Conservation (phyloP, 2,329 filamentous ascomycete genomes). For the Neophaeococcomyces mojaviensis region DNA sequence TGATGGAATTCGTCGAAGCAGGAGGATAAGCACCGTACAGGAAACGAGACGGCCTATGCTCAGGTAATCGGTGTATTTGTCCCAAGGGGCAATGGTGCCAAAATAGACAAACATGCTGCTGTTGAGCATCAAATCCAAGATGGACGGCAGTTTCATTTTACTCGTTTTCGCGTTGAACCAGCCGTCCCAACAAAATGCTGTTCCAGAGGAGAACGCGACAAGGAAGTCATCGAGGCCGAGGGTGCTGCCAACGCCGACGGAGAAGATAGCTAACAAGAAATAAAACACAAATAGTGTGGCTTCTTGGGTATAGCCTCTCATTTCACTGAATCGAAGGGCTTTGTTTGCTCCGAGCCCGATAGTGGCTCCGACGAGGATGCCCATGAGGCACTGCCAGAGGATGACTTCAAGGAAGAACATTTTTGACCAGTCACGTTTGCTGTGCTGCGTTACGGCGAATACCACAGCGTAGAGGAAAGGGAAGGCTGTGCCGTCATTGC, state of each 20-base stretch:
- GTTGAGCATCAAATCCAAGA: slow-evolving; percentile 50
- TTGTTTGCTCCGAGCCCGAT: slow-evolving; percentile 43
- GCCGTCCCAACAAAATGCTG: slow-evolving; percentile 48
- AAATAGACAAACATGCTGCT: slow-evolving; percentile 51
- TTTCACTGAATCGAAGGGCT: slow-evolving; percentile 41
- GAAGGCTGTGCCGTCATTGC: slow-evolving; percentile 49
- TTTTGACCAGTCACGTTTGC: slow-evolving; percentile 35
- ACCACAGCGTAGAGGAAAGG: slow-evolving; percentile 51
- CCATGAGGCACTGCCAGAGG: slow-evolving; percentile 48
- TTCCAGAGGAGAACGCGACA: slow-evolving; percentile 49
- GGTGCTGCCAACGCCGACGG: slow-evolving; percentile 44
- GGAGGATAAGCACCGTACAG: slow-evolving; percentile 42
- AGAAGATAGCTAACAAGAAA: slow-evolving; percentile 47
- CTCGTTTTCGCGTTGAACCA: slow-evolving; percentile 44
- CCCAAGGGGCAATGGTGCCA: slow-evolving; percentile 48
- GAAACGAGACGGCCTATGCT: slow-evolving; percentile 37
- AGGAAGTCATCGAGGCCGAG: slow-evolving; percentile 51
- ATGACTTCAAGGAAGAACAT: slow-evolving; percentile 49
- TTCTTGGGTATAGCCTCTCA: slow-evolving; percentile 39
- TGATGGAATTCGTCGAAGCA: slow-evolving; percentile 47
- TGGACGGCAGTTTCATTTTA: slow-evolving; percentile 39
- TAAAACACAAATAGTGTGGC: slow-evolving; percentile 50
- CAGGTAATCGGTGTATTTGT: slow-evolving; percentile 31
- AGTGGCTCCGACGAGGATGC: slow-evolving; percentile 39
- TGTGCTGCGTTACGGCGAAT: slow-evolving; percentile 35